Evolutionary conservation across 2,329 filamentous ascomycete species (phyloP).

Genomic region (Diplodia seriata): DNA sequence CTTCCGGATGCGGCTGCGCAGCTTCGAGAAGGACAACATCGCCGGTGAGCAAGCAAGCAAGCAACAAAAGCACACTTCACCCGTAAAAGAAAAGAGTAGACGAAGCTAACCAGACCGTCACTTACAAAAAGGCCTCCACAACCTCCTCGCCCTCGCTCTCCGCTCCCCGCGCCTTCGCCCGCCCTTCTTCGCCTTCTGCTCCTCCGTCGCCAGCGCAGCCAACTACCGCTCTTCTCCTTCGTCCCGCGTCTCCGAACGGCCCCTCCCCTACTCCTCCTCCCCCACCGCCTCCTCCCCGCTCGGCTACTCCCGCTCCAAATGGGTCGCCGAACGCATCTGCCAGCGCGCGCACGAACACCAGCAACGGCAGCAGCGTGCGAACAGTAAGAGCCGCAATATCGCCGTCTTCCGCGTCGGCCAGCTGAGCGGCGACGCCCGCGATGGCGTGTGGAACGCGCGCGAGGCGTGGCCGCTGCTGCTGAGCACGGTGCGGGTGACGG

Average conservation of each 20-base stretch:
- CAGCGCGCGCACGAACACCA: slow-evolving; percentile 44
- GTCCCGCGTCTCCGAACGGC: slow-evolving; percentile 48
- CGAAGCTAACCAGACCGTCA: not conserved
- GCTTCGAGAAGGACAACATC: slow-evolving; percentile 63
- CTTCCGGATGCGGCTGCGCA: slow-evolving; percentile 63
- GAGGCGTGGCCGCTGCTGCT: slow-evolving; percentile 48
- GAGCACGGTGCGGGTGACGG: slow-evolving; percentile 42
- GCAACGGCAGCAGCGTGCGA: not conserved
- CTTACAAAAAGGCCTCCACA: slow-evolving; percentile 46
- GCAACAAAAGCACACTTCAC: not conserved
- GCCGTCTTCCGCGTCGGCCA: slow-evolving; percentile 50
- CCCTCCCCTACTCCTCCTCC: slow-evolving; percentile 43
- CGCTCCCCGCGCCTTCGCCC: slow-evolving; percentile 42
- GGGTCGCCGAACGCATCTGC: slow-evolving; percentile 63
- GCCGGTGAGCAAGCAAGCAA: slow-evolving; percentile 38
- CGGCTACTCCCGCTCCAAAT: slow-evolving; percentile 64
- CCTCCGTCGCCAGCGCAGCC: slow-evolving; percentile 57
- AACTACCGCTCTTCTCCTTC: slow-evolving; percentile 29
- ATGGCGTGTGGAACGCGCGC: slow-evolving; percentile 43
- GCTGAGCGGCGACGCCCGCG: slow-evolving; percentile 48
- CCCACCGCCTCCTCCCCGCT: slow-evolving; percentile 55
- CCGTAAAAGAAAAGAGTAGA: slow-evolving; percentile 30
- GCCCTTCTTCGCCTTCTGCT: slow-evolving; percentile 58
- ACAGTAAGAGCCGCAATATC: slow-evolving; percentile 40
- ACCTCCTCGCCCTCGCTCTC: slow-evolving; percentile 58